Base-by-base conservation (phyloP, 108 stramenopile genomes). In the Discostella stelligeroides region DNA sequence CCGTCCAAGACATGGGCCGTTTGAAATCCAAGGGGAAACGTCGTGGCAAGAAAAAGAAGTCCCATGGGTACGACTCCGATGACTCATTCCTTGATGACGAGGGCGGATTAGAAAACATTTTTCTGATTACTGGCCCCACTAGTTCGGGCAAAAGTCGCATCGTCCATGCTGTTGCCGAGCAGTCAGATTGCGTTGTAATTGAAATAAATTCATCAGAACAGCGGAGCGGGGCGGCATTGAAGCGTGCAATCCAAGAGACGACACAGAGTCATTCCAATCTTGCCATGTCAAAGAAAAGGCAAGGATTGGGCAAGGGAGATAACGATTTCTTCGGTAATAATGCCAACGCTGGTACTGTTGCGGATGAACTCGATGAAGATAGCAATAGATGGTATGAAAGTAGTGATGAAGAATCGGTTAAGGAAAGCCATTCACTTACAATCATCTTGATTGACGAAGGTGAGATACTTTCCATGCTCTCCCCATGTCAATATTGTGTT, bases 381-480 rank as follows among this genome's bases (percentile, higher is more conserved):
- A 79, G 77, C 30, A 80, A 82, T 38, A 58, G 38, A n/a, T 58
- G 39, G 28, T 39, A 20, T 11, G 57, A 58, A 17, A 54, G 53
- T 34, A 38, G 72, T 28, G 69, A 82, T 8, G 73, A 63, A 27
- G 59, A 72, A 15, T 51, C 55, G 30, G 72, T 74, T 14, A 41
- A 58, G 49, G 68, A 66, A 29, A 43, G 63, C 53, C 45, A 57
- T 24, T 79, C 83, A 24, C 58, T 91, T 8, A 72, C 87, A 3
- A 77, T 91, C 24, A 88, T 94, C 63, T 73, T 94, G 37, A 88
- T 94, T 60, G 92, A 94, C 71, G 92, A 94, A 80, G 83, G 80
- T 84, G 34, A 47, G 76, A 30, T 30, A 0, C 45, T 23, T 15
- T 54, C 53, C 28, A 0, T 54, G 27, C 0, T 54, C n/a, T 29